A percentile compares a stretch with the other conserved stretches of the same genome.
These are phyloP conservation scores for Echinosophora koreensis DNA, from an alignment of 306 rosid genomes.

Conservation along the genomic window DNA sequence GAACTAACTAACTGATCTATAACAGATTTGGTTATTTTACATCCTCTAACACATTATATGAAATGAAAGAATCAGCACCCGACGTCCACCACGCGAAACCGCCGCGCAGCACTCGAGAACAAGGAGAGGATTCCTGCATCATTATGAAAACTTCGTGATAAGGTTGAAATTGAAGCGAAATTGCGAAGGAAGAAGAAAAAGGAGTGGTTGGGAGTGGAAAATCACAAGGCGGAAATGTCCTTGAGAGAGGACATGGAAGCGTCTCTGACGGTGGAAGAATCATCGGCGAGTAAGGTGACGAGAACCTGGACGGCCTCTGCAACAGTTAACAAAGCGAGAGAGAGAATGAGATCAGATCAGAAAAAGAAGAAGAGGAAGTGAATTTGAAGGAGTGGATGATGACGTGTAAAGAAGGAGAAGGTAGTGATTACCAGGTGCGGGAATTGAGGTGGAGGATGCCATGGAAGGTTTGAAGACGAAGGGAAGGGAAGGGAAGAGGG, in stretches of 20 bases:
- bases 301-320: slow-evolving; percentile 94
- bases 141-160: not conserved
- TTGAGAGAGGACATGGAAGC: slow-evolving; percentile 88
- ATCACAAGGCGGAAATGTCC: slow-evolving; percentile 78
- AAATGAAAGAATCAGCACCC: slow-evolving; percentile 55
- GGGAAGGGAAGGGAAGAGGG: not conserved
- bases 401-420: slow-evolving; percentile 24
- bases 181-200: not conserved
- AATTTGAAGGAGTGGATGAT: not conserved
- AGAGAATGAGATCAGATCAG: slow-evolving; percentile 25
- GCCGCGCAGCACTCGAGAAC: slow-evolving; percentile 90
- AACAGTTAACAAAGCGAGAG: not conserved
- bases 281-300: slow-evolving; percentile 83
- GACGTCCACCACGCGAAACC: slow-evolving; percentile 90
- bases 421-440: slow-evolving; percentile 71
- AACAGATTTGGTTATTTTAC: too few relatives aligned
- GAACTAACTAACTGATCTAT: too few relatives aligned
- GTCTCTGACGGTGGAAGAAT: slow-evolving; percentile 75
- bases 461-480: slow-evolving; percentile 47
- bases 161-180: slow-evolving; percentile 25
- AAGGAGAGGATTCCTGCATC: slow-evolving; percentile 73
- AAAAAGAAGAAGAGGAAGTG: not conserved
- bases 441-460: slow-evolving; percentile 75
- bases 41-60: not conserved
- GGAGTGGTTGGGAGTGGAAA: not conserved